A percentile compares a stretch with the other conserved stretches of the same genome.
These are phyloP conservation scores for Dacryopinax primogenitus DNA, from an alignment of 768 basidiomycete species.

Conservation along the genomic window DNA sequence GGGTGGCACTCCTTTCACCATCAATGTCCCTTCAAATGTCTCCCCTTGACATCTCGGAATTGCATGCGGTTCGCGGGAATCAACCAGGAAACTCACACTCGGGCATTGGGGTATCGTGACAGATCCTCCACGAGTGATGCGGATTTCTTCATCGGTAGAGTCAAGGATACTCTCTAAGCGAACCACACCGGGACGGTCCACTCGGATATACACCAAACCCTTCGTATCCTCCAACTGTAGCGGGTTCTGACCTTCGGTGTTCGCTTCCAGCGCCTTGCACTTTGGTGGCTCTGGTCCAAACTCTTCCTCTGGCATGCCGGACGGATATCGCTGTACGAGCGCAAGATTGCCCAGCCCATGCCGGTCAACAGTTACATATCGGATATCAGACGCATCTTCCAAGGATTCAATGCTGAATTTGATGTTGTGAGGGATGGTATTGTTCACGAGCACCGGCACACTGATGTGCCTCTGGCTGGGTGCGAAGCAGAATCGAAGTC, in stretches of 20 bases:
- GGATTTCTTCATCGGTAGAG: slow-evolving; percentile 54
- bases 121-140: slow-evolving; percentile 45
- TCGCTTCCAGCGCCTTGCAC: slow-evolving; percentile 21
- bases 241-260: slow-evolving; percentile 26
- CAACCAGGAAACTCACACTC: slow-evolving; percentile 46
- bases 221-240: slow-evolving; percentile 60
- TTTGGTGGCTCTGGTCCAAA: slow-evolving; percentile 16
- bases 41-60: slow-evolving; percentile 45
- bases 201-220: slow-evolving; percentile 53
- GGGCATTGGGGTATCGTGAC: slow-evolving; percentile 76
- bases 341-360: slow-evolving; percentile 27
- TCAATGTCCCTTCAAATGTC: slow-evolving; percentile 38
- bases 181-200: slow-evolving; percentile 60
- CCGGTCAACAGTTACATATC: slow-evolving; percentile 12
- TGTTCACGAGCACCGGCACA: slow-evolving; percentile 79
- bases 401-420: slow-evolving; percentile 64
- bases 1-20: slow-evolving; percentile 20
- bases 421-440: slow-evolving; percentile 60
- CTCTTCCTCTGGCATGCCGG: slow-evolving; percentile 19
- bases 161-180: slow-evolving; percentile 65
- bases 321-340: slow-evolving; percentile 21
- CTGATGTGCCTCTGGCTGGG: slow-evolving; percentile 42
- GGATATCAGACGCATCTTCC: slow-evolving; percentile 25
- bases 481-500: slow-evolving; percentile 60
- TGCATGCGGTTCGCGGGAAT: slow-evolving; percentile 29